phyloP scores from a whole-genome alignment of 2,329 filamentous ascomycete genomes.

The Thelonectria rubi region DNA sequence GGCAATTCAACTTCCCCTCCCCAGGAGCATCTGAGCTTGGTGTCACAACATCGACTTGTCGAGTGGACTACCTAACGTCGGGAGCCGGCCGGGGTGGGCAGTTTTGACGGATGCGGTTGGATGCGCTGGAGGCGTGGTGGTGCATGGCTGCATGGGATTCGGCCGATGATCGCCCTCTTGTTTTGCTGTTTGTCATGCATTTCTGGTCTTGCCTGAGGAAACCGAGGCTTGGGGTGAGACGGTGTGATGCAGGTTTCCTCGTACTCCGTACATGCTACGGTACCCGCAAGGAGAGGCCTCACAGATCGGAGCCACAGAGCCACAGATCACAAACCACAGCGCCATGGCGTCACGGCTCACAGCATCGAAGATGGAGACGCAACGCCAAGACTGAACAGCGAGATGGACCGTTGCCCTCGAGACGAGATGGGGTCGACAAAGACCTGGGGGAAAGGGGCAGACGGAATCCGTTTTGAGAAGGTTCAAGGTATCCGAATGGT shows the following conservation, averaged over 20 bases:
- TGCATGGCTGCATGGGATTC: conserved; percentile 9
- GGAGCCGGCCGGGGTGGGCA: conserved; percentile 18
- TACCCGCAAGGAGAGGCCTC: too few species aligned
- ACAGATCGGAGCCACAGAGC: too few species aligned
- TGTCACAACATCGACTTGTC: conserved; percentile 18
- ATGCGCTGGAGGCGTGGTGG: conserved; percentile 3
- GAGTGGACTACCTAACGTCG: conserved; percentile 13
- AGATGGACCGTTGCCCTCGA: neutral
- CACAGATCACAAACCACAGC: too few species aligned
- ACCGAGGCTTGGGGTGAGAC: neutral
- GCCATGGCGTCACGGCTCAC: neutral
- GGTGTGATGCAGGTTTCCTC: neutral
- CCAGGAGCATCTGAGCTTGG: neutral
- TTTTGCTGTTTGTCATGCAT: conserved; percentile 14
- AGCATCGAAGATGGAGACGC: neutral
- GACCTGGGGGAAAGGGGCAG: conserved; percentile 7
- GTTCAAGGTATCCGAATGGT: neutral
- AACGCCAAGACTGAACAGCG: neutral
- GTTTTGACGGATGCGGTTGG: conserved; percentile 17
- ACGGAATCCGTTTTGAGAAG: neutral
- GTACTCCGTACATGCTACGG: too few species aligned
- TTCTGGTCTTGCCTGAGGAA: neutral
- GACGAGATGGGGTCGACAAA: neutral
- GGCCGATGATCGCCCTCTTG: conserved; percentile 18
- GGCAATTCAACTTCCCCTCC: neutral